Conservation (phyloP, 306 rosid species). For the Sphenostylis stenocarpa region DNA sequence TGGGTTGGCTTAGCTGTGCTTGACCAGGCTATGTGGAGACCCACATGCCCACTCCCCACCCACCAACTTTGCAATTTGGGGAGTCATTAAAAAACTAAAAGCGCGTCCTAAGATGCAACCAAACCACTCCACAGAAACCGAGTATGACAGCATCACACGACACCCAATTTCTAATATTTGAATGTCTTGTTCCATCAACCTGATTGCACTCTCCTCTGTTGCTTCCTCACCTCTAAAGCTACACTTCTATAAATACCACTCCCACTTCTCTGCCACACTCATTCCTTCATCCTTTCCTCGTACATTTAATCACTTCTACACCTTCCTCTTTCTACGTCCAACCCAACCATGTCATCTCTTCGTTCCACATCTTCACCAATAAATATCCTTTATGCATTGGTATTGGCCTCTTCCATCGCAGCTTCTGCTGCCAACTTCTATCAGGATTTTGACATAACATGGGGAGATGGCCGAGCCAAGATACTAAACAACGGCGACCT, state of each 20-base stretch:
- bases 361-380: background rate
- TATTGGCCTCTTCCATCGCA: constrained; percentile 1
- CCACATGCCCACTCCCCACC: background rate
- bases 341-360: constrained; percentile 27
- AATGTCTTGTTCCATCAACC: background rate
- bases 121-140: background rate
- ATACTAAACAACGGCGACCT: constrained; percentile 36
- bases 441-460: constrained; percentile 26
- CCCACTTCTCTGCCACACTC: constrained; percentile 6
- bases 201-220: constrained; percentile 13
- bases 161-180: background rate
- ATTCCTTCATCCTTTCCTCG: background rate
- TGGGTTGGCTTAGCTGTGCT: no score
- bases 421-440: constrained; percentile 18
- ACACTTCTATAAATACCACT: constrained; percentile 17
- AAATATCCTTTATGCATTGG: background rate
- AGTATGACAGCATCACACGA: background rate
- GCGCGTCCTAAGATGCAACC: constrained; percentile 16
- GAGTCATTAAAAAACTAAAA: background rate
- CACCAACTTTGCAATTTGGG: background rate
- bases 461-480: constrained; percentile 41
- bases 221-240: background rate
- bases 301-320: background rate
- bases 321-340: background rate
- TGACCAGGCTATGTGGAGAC: background rate